Evolutionary conservation across 345 rosid species (phyloP).

Genomic region (Dipteronia dyeriana): DNA sequence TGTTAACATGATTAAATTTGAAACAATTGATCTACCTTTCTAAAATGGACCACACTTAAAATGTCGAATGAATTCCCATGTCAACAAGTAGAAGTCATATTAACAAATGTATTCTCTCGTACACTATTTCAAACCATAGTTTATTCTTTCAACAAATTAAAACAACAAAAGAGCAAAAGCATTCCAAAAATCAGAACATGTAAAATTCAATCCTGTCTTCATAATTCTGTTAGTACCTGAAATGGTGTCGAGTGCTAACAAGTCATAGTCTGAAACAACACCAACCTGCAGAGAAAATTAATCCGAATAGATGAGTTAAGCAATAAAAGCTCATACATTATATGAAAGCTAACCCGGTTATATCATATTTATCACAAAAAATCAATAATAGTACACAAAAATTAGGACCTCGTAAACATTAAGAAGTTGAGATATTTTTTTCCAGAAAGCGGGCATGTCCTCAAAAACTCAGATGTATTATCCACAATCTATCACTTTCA

Average conservation of each 20-base stretch:
- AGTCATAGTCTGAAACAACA: constrained; percentile 95
- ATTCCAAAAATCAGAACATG: constrained; percentile 2
- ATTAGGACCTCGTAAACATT: not conserved
- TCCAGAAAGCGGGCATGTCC: not conserved
- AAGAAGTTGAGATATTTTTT: not conserved
- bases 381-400: not conserved
- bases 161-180: not conserved
- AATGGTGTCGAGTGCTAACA: constrained; percentile 80
- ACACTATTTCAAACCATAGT: not conserved
- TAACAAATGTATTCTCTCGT: not conserved
- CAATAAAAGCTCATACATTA: not conserved
- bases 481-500: not conserved
- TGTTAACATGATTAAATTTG: constrained; percentile 1
- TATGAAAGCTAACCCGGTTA: not conserved
- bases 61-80: not conserved
- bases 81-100: not conserved
- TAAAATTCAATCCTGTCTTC: not conserved
- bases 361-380: not conserved
- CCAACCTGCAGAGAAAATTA: constrained; percentile 67
- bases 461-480: not conserved
- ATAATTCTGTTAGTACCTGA: constrained; percentile 55
- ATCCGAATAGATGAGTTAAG: constrained; percentile 4
- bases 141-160: not conserved
- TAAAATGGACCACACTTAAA: not conserved
- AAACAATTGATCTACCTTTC: not conserved